Evolutionary conservation across 305 asterid species (phyloP), one percentile per base, ranked within the genome.

Genomic region (Plantago coronopus): DNA sequence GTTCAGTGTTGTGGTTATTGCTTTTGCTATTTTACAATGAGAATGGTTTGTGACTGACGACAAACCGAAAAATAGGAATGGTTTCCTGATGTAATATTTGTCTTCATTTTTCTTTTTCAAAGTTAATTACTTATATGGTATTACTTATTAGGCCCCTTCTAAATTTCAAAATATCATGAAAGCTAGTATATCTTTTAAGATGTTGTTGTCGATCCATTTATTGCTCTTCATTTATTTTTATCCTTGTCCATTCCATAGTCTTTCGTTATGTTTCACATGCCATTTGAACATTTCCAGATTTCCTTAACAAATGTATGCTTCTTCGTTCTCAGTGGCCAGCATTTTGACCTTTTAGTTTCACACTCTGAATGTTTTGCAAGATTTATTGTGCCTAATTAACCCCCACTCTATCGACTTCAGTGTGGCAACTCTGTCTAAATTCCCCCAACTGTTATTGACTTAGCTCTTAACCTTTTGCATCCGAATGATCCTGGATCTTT

Each of bases 401-500:
- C 22, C 17, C 27, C 47, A 56, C 47, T 27, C 16, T 17, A 17
- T 51, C 67, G 43, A 20, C 29, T 29, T 12, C 44, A 38, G 44
- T 38, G 4, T 38, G 44, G 13, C 3, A 38, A 11, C 44, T 12
- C 4, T 38, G 16, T 38, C 13, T 7, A 47, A 27, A 16, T 18
- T 17, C 57, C 54, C 57, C 38, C 38, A 54, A 18, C 25, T 31
- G 37, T 29, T 61, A 21, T 34, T 48, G 37, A 31, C 54, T 51
- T 56, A 23, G 42, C 61, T 22, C 50, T 17, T 47, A 21, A 57
- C 37, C 29, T 14, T 66, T 54, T 65, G 51, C 71, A 13, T 57
- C 22, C 53, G 34, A 46, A 47, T 53, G 21, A 23, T 65, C 62
- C 55, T 71, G 54, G 64, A 42, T 38, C 58, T 61, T 18, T 67